Conservation (phyloP, 2,329 filamentous ascomycete genomes). For the Pseudovirgaria hyperparasitica region DNA sequence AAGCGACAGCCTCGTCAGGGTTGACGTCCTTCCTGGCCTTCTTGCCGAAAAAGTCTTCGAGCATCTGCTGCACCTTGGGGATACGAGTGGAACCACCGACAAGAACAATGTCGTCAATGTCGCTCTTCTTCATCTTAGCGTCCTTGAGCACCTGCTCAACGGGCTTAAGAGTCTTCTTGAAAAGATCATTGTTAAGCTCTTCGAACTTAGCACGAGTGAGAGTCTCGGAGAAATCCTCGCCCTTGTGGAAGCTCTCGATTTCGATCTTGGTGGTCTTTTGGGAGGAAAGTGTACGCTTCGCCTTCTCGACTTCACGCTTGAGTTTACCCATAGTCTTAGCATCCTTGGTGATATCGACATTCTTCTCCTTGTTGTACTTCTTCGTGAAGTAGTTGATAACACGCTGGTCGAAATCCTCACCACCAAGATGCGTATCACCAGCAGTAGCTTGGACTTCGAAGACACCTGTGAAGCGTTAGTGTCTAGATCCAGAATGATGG, state of each 20-base stretch:
- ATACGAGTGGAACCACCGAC: slow-evolving; percentile 99
- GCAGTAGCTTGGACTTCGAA: slow-evolving; percentile 92
- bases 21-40: slow-evolving; percentile 99
- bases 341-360: slow-evolving; percentile 85
- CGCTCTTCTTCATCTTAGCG: slow-evolving; percentile 89
- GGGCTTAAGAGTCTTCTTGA: slow-evolving; percentile 98
- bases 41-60: slow-evolving; percentile 97
- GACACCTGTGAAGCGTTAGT: slow-evolving; percentile 71
- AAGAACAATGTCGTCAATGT: slow-evolving; percentile 92
- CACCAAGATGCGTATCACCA: slow-evolving; percentile 94
- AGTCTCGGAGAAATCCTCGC: slow-evolving; percentile 96
- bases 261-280: slow-evolving; percentile 90
- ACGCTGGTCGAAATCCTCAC: slow-evolving; percentile 98
- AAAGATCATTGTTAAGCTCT: slow-evolving; percentile 96
- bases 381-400: slow-evolving; percentile 95
- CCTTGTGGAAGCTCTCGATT: slow-evolving; percentile 93
- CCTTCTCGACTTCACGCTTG: slow-evolving; percentile 98
- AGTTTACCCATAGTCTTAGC: slow-evolving; percentile 98
- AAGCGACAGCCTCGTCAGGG: slow-evolving; percentile 97
- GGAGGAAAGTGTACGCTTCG: slow-evolving; percentile 90
- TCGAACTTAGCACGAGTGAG: slow-evolving; percentile 98
- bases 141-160: slow-evolving; percentile 98
- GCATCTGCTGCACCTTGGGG: slow-evolving; percentile 86
- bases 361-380: slow-evolving; percentile 97
- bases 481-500: too few species aligned